phyloP scores from a whole-genome alignment of 179 eudicot species.

The Silene coronaria region DNA sequence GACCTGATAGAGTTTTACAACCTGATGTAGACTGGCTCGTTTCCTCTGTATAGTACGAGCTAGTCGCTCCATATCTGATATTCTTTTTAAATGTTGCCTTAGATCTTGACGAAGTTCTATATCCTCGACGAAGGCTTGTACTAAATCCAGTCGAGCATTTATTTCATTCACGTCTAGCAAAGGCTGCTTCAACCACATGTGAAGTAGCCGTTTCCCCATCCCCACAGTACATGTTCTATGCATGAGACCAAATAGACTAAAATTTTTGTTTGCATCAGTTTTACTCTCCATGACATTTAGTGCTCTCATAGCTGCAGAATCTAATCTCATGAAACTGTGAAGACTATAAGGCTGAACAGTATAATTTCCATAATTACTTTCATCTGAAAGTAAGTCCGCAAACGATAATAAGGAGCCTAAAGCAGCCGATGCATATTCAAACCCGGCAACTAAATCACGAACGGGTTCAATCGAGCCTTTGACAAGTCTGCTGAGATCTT shows the following conservation, averaged over 20 bases:
- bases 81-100: conserved; percentile 85
- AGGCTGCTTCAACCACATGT: conserved; percentile 98
- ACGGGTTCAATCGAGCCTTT: conserved; percentile 89
- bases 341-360: conserved; percentile 53
- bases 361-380: conserved; percentile 67
- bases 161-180: conserved; percentile 75
- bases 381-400: conserved; percentile 85
- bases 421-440: conserved; percentile 73
- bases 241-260: conserved; percentile 93
- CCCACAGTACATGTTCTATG: conserved; percentile 99
- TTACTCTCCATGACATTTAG: conserved; percentile 95
- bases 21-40: conserved; percentile 65
- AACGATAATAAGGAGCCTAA: conserved; percentile 64
- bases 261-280: conserved; percentile 87
- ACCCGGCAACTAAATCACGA: conserved; percentile 75
- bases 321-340: conserved; percentile 78
- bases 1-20: conserved; percentile 98
- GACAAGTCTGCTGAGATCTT: conserved; percentile 84
- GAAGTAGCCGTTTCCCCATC: conserved; percentile 91
- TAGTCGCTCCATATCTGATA: conserved; percentile 80
- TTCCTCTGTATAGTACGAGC: conserved; percentile 57
- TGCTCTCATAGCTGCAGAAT: conserved; percentile 96
- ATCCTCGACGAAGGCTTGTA: conserved; percentile 92
- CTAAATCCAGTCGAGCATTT: conserved; percentile 72
- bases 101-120: conserved; percentile 77